Conservation (phyloP, 2,329 filamentous ascomycete genomes). For the Aspergillus melleus region DNA sequence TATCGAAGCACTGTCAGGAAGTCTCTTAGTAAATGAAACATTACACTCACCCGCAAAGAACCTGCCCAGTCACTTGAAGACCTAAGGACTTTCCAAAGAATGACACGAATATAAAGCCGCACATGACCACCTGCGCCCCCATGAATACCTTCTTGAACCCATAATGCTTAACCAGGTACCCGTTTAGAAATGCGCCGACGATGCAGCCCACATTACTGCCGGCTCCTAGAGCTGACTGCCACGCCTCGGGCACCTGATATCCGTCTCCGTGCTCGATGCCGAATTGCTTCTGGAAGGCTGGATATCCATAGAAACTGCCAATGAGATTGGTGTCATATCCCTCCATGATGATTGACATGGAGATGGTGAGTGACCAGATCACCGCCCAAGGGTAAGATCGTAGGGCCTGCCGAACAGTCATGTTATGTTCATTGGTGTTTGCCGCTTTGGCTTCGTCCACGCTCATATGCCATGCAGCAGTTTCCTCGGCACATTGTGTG, state of each 20-base stretch:
- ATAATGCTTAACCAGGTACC: conserved; percentile 57
- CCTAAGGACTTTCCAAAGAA: conserved; percentile 64
- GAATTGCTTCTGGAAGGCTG: conserved; percentile 45
- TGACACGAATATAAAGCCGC: conserved; percentile 62
- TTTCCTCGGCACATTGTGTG: neutral
- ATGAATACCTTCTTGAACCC: conserved; percentile 37
- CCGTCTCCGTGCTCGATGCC: conserved; percentile 11
- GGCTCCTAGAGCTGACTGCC: conserved; percentile 59
- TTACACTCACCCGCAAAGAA: conserved; percentile 54
- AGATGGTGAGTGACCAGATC: conserved; percentile 41
- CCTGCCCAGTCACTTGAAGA: conserved; percentile 60
- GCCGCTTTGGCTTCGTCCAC: conserved; percentile 9
- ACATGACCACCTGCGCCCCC: conserved; percentile 54
- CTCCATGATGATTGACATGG: conserved; percentile 53
- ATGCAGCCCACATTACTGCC: conserved; percentile 64
- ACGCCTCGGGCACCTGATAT: conserved; percentile 54
- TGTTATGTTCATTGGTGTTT: conserved; percentile 9
- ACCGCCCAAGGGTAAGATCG: conserved; percentile 26
- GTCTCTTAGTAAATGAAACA: no score
- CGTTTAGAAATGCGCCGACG: conserved; percentile 66
- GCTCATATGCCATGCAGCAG: neutral
- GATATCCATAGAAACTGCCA: conserved; percentile 50
- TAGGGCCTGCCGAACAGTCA: conserved; percentile 15
- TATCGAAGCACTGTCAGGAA: neutral
- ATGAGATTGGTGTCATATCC: conserved; percentile 54